Evolutionary conservation across 2,329 filamentous ascomycete genomes (phyloP).

Genomic region (Triangularia setosa): DNA sequence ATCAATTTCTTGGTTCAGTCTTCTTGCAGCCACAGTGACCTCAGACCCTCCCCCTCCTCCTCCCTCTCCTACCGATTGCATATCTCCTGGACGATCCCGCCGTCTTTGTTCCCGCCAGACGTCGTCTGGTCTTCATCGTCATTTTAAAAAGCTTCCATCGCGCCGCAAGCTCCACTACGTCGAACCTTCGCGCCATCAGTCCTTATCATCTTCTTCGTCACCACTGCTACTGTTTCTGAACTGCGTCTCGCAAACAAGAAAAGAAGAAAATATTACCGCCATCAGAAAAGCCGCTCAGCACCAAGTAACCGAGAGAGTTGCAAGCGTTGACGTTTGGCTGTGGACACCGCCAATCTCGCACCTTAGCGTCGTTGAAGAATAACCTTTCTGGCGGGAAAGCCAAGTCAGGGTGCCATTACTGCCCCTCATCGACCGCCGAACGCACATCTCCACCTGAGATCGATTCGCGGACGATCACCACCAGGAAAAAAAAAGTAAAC

Average conservation of each 20-base stretch:
- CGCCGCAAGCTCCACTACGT: background rate
- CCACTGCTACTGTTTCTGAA: background rate
- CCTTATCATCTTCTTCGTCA: background rate
- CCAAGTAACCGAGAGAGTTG: background rate
- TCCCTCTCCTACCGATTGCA: conserved; percentile 6
- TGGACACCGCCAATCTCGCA: background rate
- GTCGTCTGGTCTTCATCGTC: conserved; percentile 8
- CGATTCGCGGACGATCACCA: background rate
- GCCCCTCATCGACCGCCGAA: background rate
- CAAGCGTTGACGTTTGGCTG: background rate
- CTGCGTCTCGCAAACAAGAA: background rate
- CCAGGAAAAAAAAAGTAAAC: background rate
- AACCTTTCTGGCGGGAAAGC: background rate
- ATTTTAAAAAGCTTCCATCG: background rate
- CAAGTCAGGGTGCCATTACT: background rate
- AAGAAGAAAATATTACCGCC: background rate
- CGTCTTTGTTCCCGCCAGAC: background rate
- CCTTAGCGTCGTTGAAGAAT: background rate
- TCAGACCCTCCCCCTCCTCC: conserved; percentile 10
- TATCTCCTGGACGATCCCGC: conserved; percentile 16
- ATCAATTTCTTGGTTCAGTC: conserved; percentile 24
- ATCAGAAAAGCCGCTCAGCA: background rate
- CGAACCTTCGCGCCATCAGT: background rate
- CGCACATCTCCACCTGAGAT: background rate
- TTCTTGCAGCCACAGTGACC: conserved; percentile 23